A percentile compares a stretch with the other conserved stretches of the same genome.
Evolutionary conservation across 768 basidiomycete species (phyloP).

Genomic region (Amanita inopinata): DNA sequence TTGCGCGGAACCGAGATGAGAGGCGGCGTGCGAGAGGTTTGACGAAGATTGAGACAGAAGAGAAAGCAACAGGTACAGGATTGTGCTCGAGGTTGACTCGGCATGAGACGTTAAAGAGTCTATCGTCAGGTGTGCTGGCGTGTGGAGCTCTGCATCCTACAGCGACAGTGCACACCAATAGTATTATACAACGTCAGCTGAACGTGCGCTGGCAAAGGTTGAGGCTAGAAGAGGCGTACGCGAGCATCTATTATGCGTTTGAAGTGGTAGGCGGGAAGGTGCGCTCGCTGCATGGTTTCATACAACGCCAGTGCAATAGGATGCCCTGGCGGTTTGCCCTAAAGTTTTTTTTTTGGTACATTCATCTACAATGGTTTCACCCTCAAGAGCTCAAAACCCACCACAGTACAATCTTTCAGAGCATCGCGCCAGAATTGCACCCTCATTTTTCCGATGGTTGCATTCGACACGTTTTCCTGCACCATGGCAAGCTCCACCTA

Average conservation of each 20-base stretch:
- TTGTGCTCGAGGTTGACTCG: constrained; percentile 71
- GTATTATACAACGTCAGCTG: background rate
- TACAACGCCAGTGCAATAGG: constrained; percentile 71
- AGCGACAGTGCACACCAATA: constrained; percentile 7
- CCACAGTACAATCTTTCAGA: constrained; percentile 56
- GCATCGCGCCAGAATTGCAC: constrained; percentile 87
- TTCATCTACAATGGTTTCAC: background rate
- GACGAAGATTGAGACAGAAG: constrained; percentile 46
- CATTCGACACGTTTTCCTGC: constrained; percentile 67
- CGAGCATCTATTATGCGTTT: constrained; percentile 80
- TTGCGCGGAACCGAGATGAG: constrained; percentile 71
- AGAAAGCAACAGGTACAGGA: constrained; percentile 69
- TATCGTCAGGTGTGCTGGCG: constrained; percentile 54
- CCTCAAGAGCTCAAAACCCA: constrained; percentile 21
- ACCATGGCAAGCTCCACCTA: constrained; percentile 73
- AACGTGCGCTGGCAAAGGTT: background rate
- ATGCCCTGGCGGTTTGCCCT: constrained; percentile 73
- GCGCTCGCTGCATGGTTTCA: constrained; percentile 37
- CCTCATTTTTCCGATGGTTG: constrained; percentile 71
- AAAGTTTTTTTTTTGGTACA: too few relatives aligned
- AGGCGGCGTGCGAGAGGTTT: constrained; percentile 64
- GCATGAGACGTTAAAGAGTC: constrained; percentile 65
- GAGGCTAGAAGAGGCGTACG: constrained; percentile 32
- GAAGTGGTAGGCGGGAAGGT: constrained; percentile 65
- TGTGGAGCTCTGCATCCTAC: constrained; percentile 59